phyloP scores from a whole-genome alignment of 2,329 filamentous ascomycete genomes.

The Cercospora sp. region DNA sequence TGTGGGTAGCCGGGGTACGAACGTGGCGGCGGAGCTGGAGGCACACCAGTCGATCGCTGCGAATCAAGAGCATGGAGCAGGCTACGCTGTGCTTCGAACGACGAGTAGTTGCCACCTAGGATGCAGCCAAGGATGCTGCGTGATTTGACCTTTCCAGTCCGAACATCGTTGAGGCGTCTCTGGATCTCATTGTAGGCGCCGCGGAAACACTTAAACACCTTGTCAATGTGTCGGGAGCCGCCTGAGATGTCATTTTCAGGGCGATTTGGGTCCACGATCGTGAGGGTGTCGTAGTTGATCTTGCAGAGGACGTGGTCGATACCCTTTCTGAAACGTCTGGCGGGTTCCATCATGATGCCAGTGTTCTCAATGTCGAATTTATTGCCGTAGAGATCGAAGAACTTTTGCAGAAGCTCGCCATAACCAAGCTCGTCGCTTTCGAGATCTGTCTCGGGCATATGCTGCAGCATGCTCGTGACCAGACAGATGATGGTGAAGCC shows the following conservation, averaged over 20 bases:
- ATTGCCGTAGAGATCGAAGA: conserved; percentile 86
- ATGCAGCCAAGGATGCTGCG: conserved; percentile 69
- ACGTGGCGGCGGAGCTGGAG: background rate
- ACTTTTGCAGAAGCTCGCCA: conserved; percentile 79
- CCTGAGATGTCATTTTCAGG: conserved; percentile 84
- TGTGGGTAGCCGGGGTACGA: conserved; percentile 4
- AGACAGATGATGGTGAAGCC: conserved; percentile 94
- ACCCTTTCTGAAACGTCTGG: conserved; percentile 76
- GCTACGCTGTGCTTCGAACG: conserved; percentile 52
- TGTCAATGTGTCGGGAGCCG: conserved; percentile 69
- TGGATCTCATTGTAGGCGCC: conserved; percentile 60
- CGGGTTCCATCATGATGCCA: conserved; percentile 74
- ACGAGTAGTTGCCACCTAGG: conserved; percentile 74
- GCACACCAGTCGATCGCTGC: background rate
- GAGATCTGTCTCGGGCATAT: conserved; percentile 70
- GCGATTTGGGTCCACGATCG: conserved; percentile 91
- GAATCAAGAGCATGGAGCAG: conserved; percentile 7
- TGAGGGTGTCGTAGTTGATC: conserved; percentile 66
- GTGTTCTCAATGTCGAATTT: conserved; percentile 68
- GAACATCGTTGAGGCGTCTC: conserved; percentile 44
- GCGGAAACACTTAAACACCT: conserved; percentile 69
- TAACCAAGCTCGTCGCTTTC: conserved; percentile 61
- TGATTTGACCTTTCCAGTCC: conserved; percentile 33
- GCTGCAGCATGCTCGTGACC: conserved; percentile 82
- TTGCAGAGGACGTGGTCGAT: conserved; percentile 40